Evolutionary conservation across 2,329 filamentous ascomycete genomes (phyloP), one percentile per base, ranked within the genome.

Genomic region (Exophiala spinifera): DNA sequence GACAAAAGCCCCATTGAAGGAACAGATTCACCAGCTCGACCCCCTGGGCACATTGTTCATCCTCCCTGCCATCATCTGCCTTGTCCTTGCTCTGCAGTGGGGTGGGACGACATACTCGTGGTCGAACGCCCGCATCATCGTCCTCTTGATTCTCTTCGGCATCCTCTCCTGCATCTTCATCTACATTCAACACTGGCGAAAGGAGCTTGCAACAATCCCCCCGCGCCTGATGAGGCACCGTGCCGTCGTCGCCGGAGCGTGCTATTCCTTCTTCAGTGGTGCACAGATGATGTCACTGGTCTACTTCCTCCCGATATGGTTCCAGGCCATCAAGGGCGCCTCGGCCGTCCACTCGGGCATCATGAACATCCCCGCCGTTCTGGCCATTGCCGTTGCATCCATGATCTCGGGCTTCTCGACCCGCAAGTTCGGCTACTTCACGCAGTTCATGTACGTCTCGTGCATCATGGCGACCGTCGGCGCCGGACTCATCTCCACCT

Each of bases 31-130:
- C 8, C 61, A 64, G 46, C 64, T 85, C 46, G 82, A 86, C 53
- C 81, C 80, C 0, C 64, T 84, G 1, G 83, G 84, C 21, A 84
- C 80, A 6, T 64, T 79, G 13, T 76, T 84, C 66, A 81, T 87
- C 59, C 67, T 86, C 14, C 82, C 83, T 0, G 76, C 76, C 28
- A 75, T 84, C 36, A 73, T 85, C 13, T 82, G 76, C 57, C 78
- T 86, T 34, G 69, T 87, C 2, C 71, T 87, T 4, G 83, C 83
- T 1, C 71, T 87, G 31, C 80, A 86, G 63, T 86, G 82, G 83
- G 63, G 63, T 19, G 63, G 63, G 17, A 53, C 51, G 2, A 67
- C 63, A 11, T 73, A 73, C 46, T 28, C 64, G 28, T 74, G 71
- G 71, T 56, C 55, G 14, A 61, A 65, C 53, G 56, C 53, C 13